Percentiles rank a stretch among this genome's conserved stretches.
phyloP scores from a whole-genome alignment of 2,329 filamentous ascomycete genomes.

The Aspergillus novofumigatus region DNA sequence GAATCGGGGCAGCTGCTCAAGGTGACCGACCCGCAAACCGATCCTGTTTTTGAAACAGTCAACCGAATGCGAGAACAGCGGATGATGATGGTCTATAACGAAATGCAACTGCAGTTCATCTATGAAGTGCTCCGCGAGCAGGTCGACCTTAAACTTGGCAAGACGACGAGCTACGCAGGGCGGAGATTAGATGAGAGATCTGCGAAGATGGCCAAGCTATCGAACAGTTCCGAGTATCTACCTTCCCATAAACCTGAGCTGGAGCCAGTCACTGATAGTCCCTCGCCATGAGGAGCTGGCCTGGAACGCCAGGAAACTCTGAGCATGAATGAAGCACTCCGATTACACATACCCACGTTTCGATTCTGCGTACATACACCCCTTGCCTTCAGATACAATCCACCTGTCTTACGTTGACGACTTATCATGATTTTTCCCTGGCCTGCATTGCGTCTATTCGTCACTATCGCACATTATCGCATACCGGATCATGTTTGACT shows the following conservation, averaged over 20 bases:
- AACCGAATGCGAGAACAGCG: conserved; percentile 79
- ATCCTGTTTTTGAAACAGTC: conserved; percentile 75
- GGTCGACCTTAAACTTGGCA: conserved; percentile 31
- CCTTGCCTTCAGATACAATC: conserved; percentile 4
- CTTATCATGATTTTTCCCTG: conserved; percentile 20
- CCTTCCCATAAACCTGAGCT: conserved; percentile 35
- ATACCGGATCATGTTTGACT: neutral
- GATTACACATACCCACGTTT: neutral
- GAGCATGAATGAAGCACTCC: conserved; percentile 25
- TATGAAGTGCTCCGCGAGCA: conserved; percentile 76
- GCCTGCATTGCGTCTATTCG: conserved; percentile 16
- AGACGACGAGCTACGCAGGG: conserved; percentile 15
- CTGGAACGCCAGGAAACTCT: conserved; percentile 26
- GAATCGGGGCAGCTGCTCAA: conserved; percentile 65
- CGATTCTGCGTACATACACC: conserved; percentile 8
- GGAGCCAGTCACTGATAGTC: conserved; percentile 23
- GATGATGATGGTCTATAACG: conserved; percentile 92
- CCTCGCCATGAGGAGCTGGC: conserved; percentile 23
- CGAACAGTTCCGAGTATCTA: conserved; percentile 25
- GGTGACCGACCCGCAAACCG: conserved; percentile 46
- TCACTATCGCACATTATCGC: conserved; percentile 9
- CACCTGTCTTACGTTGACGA: conserved; percentile 11
- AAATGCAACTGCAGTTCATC: conserved; percentile 78
- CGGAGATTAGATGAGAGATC: conserved; percentile 28
- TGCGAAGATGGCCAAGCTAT: conserved; percentile 33